A percentile compares a stretch with the other conserved stretches of the same genome.
phyloP scores from a whole-genome alignment of 2,329 filamentous ascomycete genomes.

The Talaromyces sp. region DNA sequence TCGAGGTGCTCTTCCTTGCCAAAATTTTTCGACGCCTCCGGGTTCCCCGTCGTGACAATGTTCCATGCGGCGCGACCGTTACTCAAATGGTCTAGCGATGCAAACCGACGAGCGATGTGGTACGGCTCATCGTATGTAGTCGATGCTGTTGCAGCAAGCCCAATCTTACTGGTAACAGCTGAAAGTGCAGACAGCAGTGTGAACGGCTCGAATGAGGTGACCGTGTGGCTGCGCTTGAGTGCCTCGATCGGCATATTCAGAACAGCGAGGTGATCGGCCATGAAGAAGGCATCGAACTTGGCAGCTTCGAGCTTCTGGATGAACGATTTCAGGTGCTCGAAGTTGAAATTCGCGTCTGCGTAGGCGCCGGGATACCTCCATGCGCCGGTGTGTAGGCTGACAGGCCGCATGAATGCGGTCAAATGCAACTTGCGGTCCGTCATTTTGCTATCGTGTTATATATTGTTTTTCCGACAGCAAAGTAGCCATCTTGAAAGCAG shows the following conservation, averaged over 20 bases:
- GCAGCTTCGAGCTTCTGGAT: constrained; percentile 51
- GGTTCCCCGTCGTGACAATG: constrained; percentile 51
- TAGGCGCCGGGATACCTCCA: constrained; percentile 54
- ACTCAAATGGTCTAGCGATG: constrained; percentile 48
- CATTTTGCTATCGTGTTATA: not conserved
- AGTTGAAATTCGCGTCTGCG: constrained; percentile 55
- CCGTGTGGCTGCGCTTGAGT: constrained; percentile 53
- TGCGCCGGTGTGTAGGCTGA: constrained; percentile 52
- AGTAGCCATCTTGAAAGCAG: too few species aligned
- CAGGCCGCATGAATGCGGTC: constrained; percentile 56
- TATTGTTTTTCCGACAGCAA: not conserved
- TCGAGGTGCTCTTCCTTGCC: constrained; percentile 47
- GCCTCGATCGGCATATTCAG: constrained; percentile 55
- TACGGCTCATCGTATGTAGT: constrained; percentile 52
- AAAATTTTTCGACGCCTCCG: constrained; percentile 51
- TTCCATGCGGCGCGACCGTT: constrained; percentile 50
- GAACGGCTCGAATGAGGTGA: constrained; percentile 55
- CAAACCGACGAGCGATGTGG: constrained; percentile 50
- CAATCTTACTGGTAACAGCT: constrained; percentile 45
- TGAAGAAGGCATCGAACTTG: constrained; percentile 55
- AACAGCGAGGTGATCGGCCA: constrained; percentile 52
- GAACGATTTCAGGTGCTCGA: constrained; percentile 49
- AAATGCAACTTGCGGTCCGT: constrained; percentile 42
- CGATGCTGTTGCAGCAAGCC: constrained; percentile 48
- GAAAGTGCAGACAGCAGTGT: constrained; percentile 49